Evolutionary conservation across 2,329 filamentous ascomycete genomes (phyloP).

Genomic region (Chaetomium sp.): DNA sequence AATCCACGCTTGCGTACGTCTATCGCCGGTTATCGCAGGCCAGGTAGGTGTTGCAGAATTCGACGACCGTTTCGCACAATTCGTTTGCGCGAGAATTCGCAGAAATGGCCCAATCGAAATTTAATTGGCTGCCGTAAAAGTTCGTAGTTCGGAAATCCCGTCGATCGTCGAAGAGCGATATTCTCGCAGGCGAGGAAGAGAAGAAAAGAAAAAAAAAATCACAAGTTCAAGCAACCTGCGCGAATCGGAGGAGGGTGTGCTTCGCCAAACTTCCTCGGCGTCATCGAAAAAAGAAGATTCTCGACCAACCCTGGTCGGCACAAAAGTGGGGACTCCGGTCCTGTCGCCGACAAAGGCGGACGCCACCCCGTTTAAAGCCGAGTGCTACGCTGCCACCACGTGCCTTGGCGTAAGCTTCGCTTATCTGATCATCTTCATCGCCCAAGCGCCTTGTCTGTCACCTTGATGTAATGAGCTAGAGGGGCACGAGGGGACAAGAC

Average conservation of each 20-base stretch:
- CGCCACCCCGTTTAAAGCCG: not conserved
- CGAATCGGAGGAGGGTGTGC: not conserved
- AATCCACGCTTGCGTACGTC: too few relatives aligned
- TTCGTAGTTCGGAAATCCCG: not conserved
- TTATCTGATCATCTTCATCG: too few relatives aligned
- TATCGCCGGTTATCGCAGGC: too few relatives aligned
- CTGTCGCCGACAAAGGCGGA: not conserved
- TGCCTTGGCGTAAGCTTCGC: too few relatives aligned
- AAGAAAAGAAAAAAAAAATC: not conserved
- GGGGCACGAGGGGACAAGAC: too few relatives aligned
- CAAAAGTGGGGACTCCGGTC: not conserved
- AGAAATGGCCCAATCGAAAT: too few relatives aligned
- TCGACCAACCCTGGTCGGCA: conserved; percentile 4
- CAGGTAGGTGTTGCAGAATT: too few relatives aligned
- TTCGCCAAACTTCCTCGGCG: conserved; percentile 6
- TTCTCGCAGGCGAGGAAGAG: not conserved
- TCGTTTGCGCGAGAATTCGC: too few relatives aligned
- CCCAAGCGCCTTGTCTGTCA: too few relatives aligned
- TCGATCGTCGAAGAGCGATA: not conserved
- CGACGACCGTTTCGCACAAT: too few relatives aligned
- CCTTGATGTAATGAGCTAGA: too few relatives aligned
- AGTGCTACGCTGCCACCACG: not conserved
- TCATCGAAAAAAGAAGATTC: conserved; percentile 16
- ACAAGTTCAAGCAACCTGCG: not conserved
- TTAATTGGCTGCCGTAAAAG: too few relatives aligned